Evolutionary conservation across 331 rosid species (phyloP), one percentile per base, ranked within the genome.

Genomic region (Acacia pycnantha): DNA sequence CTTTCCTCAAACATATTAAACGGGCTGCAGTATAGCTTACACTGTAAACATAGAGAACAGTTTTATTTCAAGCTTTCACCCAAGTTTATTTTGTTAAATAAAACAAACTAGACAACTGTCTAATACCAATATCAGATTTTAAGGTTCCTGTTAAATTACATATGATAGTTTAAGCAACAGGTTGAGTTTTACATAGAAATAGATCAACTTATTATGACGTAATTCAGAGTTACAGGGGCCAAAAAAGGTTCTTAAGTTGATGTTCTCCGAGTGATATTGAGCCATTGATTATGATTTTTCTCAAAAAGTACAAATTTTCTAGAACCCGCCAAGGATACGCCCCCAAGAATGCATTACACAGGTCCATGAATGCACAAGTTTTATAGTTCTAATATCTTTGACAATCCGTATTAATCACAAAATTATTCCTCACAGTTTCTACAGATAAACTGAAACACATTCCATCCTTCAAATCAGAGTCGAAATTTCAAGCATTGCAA

Each of bases 381-480:
- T 44, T 37, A 33, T 12, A 51, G 24, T 66, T 76, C 12, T 43
- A 35, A 16, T 82, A 53, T 15, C 51, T 21, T 27, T 22, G 47
- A 27, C 37, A 53, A 65, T 37, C 12, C 12, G 31, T 40, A 51
- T 26, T 46, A 33, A 64, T 19, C 46, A 33, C 77, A 51, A 5
- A 12, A 10, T 56, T 41, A 41, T 54, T 8, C 56, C 41, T 47
- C 53, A 16, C 19, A 74, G 53, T 22, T 75, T 11, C 68, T 47
- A 69, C 33, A 35, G 15, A 26, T 7, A 31, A 64, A 73, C 19
- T 35, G 61, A 22, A 69, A 74, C 14, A 53, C 18, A n/a, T n/a
- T 58, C 58, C 29, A 75, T 73, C 18, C 78, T 73, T 74, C 53
- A 73, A 77, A 78, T 44, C 76, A 79, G 62, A 24, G 24, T n/a